These are phyloP conservation scores for Sarocladium strictum DNA, from an alignment of 2,329 filamentous ascomycete genomes.

Conservation along the genomic window DNA sequence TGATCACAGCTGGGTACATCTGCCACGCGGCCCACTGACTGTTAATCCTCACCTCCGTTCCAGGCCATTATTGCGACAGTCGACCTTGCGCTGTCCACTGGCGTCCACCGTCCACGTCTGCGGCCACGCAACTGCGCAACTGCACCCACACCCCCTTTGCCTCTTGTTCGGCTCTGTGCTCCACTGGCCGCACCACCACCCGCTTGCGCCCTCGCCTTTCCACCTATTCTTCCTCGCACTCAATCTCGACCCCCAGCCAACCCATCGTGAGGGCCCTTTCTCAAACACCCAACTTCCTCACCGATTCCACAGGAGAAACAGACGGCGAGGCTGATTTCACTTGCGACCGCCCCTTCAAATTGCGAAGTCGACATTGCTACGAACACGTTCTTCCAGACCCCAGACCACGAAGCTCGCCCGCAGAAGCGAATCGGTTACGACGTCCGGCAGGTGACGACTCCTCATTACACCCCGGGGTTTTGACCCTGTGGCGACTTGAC, in stretches of 20 bases:
- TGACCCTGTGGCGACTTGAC: conserved; percentile 15
- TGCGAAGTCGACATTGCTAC: background rate
- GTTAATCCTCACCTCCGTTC: conserved; percentile 5
- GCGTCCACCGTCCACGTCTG: conserved; percentile 4
- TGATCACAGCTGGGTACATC: background rate
- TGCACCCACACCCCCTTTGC: conserved; percentile 9
- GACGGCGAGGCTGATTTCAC: too few relatives aligned
- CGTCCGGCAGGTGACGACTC: conserved; percentile 3
- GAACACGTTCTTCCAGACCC: background rate
- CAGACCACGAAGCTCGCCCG: background rate
- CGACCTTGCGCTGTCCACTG: background rate
- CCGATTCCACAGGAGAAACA: too few relatives aligned
- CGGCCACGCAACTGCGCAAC: conserved; percentile 9
- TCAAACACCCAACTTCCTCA: background rate
- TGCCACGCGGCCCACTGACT: conserved; percentile 7
- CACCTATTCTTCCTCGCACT: conserved; percentile 9
- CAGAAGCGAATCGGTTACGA: background rate
- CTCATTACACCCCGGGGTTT: background rate
- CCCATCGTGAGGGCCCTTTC: conserved; percentile 4
- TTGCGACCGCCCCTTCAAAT: background rate
- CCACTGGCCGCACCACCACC: conserved; percentile 4
- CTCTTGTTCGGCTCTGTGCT: background rate
- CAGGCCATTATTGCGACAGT: background rate
- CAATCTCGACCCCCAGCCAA: conserved; percentile 2
- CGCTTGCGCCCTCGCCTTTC: conserved; percentile 4